Evolutionary conservation across 2,329 filamentous ascomycete species (phyloP), one percentile per base, ranked within the genome.

Genomic region (Apiospora arundinis): DNA sequence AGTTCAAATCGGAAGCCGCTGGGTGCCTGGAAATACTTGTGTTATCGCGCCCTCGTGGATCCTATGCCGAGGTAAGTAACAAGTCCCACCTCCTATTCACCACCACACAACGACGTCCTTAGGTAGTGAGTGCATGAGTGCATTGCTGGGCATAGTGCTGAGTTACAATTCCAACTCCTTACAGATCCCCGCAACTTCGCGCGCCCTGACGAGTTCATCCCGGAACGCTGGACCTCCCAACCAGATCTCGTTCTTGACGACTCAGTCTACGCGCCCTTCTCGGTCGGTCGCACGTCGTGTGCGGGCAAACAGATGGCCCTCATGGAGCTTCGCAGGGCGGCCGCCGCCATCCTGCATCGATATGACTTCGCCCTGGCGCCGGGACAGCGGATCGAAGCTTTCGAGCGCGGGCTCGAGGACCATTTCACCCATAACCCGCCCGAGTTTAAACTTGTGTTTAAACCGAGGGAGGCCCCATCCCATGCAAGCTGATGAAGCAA

Each of bases 251-350:
- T 71, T 21, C 71, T 70, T 18, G 74, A 80, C 28, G 76, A 74
- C 23, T 69, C 73, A 0, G 75, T 72, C 0, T 80, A 77, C 69
- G 73, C 74, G 1, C 78, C 78, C 2, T 81, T 80, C 44, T 76
- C 75, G n/a, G 60, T 73, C 18, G 78, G 81, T 2, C 76, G 74
- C 1, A 79, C 79, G 67, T 78, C 79, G 6, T 83, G 82, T 52
- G 79, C 80, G 1, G 82, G 82, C 0, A 82, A 82, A 70, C 77
- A 79, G 70, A 74, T 83, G 1, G 81, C 76, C 0, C 72, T 83
- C 48, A 80, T 82, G 77, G 80, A 82, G 69, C n/a, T 73, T 4
- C 40, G 72, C 40, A 44, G 48, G 21, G 67, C 69, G 23, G 44
- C 52, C 14, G 37, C 66, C 2, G 60, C 32, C 40, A 72, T 73